Percentiles rank a stretch among this genome's conserved stretches.
These are phyloP conservation scores for Nigrospora sphaerica DNA, from an alignment of 2,329 filamentous ascomycete species.

Conservation along the genomic window DNA sequence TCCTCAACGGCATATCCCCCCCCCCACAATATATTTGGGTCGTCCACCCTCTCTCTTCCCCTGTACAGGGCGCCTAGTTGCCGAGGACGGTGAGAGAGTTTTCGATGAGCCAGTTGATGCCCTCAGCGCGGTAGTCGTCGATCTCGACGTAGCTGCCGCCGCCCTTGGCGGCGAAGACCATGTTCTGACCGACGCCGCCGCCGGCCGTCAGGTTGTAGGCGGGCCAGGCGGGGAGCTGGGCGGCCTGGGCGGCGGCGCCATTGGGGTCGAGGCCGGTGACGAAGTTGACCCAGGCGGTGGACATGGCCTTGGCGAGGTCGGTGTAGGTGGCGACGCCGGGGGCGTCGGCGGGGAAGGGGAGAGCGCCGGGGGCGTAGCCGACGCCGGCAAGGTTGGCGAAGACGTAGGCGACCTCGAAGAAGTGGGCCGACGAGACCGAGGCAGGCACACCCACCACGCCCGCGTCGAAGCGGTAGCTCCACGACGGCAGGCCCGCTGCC, in stretches of 20 bases:
- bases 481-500: slow-evolving; percentile 17
- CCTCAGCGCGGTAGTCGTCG: slow-evolving; percentile 20
- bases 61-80: slow-evolving; percentile 1
- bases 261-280: slow-evolving; percentile 46
- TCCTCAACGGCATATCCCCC: too few species aligned
- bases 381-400: slow-evolving; percentile 27
- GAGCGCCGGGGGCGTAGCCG: slow-evolving; percentile 23
- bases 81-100: slow-evolving; percentile 20
- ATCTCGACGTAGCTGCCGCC: slow-evolving; percentile 15
- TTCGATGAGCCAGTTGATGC: slow-evolving; percentile 20
- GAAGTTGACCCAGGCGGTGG: slow-evolving; percentile 31
- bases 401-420: slow-evolving; percentile 34
- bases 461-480: slow-evolving; percentile 26
- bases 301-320: slow-evolving; percentile 19
- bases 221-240: slow-evolving; percentile 15
- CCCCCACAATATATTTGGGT: too few species aligned
- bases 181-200: slow-evolving; percentile 12
- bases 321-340: slow-evolving; percentile 8
- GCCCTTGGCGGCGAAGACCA: slow-evolving; percentile 19
- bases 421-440: slow-evolving; percentile 24
- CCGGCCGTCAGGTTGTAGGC: slow-evolving; percentile 9
- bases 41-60: too few species aligned
- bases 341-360: slow-evolving; percentile 15
- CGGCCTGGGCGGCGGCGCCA: slow-evolving; percentile 21
- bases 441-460: slow-evolving; percentile 14